Base-by-base conservation (phyloP, 2,329 filamentous ascomycete genomes). In the Pleurostoma richardsiae region DNA sequence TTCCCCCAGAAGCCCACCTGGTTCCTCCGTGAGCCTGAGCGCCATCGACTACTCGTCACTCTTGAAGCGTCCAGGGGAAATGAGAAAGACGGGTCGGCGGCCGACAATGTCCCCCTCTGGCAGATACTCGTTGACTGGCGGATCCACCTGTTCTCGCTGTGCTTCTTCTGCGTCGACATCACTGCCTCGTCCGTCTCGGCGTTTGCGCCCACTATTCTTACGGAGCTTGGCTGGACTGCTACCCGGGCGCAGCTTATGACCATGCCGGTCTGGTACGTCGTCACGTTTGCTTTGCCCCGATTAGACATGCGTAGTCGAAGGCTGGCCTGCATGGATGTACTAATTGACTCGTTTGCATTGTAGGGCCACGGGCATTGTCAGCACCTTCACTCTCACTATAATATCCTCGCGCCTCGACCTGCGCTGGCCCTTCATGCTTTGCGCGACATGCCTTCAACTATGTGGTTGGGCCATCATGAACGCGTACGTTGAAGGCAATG, bases 101-200 rank as follows among this genome's bases (percentile, higher is more conserved):
- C 41, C 6, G 56, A 61, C 28, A 43, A 44, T 30, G 52, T 59
- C 26, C 45, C 59, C 0, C 48, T 60, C 3, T 59, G 58, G 54
- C 56, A 48, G 40, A 43, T 60, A 4, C 45, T 61, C 40, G 29
- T 52, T 19, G 59, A 60, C 44, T 61, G 59, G 59, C 52, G 58
- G 10, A 60, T 61, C 39, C 56, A 60, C 44, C 47, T 60, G 8
- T 58, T 62, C 42, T 58, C 58, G 30, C 51, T 57, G 47, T 56
- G 54, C 41, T 62, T 60, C 49, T 62, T 62, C 52, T 62, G 59
- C 50, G 54, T 53, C 51, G 58, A 62, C 30, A 51, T 60, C 26
- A 60, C 58, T 4, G 59, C 58, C 7, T 52, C 57, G 8, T 60
- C 59, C 4, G 47, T 59, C 7, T 47, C 58, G 4, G 55, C 57